Conservation (phyloP, 2,329 filamentous ascomycete species). For the Aspergillus hortae region DNA sequence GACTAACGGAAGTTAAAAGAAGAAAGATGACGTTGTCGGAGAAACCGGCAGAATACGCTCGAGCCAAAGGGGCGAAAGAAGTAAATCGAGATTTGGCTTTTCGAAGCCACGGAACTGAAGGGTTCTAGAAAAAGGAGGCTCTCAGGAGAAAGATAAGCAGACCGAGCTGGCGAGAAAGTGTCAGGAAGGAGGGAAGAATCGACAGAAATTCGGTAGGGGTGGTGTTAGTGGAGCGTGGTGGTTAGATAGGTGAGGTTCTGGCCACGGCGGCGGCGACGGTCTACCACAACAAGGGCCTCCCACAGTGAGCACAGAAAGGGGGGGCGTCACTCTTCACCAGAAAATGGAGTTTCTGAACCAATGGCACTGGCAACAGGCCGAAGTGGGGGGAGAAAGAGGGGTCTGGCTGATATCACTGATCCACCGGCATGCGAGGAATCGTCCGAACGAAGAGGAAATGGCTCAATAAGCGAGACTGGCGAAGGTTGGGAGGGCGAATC, state of each 20-base stretch:
- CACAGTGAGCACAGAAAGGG: not conserved
- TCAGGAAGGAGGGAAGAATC: not conserved
- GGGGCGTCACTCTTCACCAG: not conserved
- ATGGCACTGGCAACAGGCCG: constrained; percentile 10
- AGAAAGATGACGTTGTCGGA: too few species aligned
- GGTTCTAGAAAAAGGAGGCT: too few species aligned
- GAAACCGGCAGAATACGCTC: too few species aligned
- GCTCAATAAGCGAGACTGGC: constrained; percentile 11
- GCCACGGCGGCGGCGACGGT: constrained; percentile 3
- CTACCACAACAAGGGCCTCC: constrained; percentile 3
- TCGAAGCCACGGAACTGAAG: too few species aligned
- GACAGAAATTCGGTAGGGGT: too few species aligned
- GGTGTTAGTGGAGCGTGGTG: not conserved
- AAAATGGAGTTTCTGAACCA: constrained; percentile 8
- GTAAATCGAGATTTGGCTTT: too few species aligned
- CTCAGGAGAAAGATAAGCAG: not conserved
- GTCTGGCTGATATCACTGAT: constrained; percentile 18
- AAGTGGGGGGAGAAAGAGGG: constrained; percentile 12
- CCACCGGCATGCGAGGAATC: constrained; percentile 11
- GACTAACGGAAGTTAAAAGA: too few species aligned
- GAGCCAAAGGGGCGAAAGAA: too few species aligned
- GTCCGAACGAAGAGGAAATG: constrained; percentile 9
- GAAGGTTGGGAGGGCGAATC: constrained; percentile 10
- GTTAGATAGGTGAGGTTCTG: constrained; percentile 3
- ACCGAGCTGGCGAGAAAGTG: not conserved